Conservation (phyloP, 805 yeast species). For the Dipodascus geniculatus region DNA sequence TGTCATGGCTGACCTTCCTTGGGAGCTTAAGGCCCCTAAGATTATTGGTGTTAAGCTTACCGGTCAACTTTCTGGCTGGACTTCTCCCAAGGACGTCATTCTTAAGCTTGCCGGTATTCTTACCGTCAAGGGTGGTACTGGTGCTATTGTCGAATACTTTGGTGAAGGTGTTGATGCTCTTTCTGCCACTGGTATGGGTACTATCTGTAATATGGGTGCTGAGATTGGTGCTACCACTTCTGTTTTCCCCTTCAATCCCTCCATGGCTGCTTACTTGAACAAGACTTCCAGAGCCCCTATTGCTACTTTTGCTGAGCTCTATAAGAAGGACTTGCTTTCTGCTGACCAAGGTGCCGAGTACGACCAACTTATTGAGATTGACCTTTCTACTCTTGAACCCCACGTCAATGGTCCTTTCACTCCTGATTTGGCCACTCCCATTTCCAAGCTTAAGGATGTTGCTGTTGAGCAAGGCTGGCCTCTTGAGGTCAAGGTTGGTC, state of each 20-base stretch:
- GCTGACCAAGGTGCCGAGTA: constrained; percentile 93
- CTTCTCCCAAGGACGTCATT: constrained; percentile 94
- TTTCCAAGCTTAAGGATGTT: constrained; percentile 73
- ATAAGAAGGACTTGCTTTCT: constrained; percentile 45
- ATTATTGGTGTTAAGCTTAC: constrained; percentile 89
- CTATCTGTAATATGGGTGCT: constrained; percentile 99
- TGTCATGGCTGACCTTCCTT: constrained; percentile 84
- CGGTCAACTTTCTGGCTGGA: constrained; percentile 88
- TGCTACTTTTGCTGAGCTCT: constrained; percentile 65
- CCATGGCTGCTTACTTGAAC: constrained; percentile 74
- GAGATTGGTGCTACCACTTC: constrained; percentile 98
- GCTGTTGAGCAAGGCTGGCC: constrained; percentile 90
- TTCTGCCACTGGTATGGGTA: constrained; percentile 98
- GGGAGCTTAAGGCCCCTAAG: constrained; percentile 98
- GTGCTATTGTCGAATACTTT: constrained; percentile 89
- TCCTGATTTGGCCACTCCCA: constrained; percentile 94
- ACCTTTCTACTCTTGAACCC: constrained; percentile 83
- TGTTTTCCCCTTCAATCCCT: constrained; percentile 89
- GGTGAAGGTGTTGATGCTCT: constrained; percentile 90
- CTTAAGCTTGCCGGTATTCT: constrained; percentile 86
- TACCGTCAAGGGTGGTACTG: constrained; percentile 98
- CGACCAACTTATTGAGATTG: constrained; percentile 86
- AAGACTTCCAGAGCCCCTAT: constrained; percentile 82
- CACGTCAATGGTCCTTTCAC: constrained; percentile 97
- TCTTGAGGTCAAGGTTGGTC: constrained; percentile 79